A percentile compares a stretch with the other conserved stretches of the same genome.
These are phyloP conservation scores for Stephania japonica DNA, from an alignment of 164 flowering plant species.

Conservation along the genomic window DNA sequence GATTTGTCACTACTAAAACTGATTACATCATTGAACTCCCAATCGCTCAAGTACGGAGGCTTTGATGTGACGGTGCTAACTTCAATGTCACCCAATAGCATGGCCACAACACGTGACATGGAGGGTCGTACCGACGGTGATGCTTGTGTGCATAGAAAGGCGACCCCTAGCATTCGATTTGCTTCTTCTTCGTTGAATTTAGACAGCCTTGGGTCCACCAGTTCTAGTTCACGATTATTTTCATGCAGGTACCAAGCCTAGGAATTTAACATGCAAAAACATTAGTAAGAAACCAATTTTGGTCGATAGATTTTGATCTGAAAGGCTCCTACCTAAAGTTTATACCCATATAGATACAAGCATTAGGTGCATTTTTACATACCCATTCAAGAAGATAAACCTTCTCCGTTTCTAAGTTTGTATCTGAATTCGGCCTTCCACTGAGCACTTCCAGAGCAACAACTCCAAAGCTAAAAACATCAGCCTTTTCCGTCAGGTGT, in stretches of 20 bases:
- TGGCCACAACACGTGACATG: constrained; percentile 60
- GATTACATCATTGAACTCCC: constrained; percentile 5
- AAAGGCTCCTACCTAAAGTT: neutral
- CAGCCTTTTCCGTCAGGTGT: constrained; percentile 29
- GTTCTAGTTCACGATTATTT: constrained; percentile 11
- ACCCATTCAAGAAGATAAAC: constrained; percentile 32
- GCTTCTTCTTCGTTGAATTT: constrained; percentile 38
- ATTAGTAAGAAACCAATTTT: neutral
- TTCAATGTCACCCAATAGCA: constrained; percentile 58
- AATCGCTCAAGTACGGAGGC: constrained; percentile 23
- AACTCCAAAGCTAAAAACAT: constrained; percentile 29
- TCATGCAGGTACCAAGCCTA: constrained; percentile 23
- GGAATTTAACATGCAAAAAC: neutral
- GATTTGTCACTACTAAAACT: constrained; percentile 17
- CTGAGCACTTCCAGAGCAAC: constrained; percentile 25
- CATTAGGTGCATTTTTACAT: constrained; percentile 1
- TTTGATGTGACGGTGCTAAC: constrained; percentile 34
- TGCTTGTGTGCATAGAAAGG: constrained; percentile 60
- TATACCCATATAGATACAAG: no score
- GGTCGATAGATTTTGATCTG: neutral
- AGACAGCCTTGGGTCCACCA: constrained; percentile 21
- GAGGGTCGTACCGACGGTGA: constrained; percentile 49
- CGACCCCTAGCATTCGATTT: constrained; percentile 32
- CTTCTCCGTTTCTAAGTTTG: constrained; percentile 16
- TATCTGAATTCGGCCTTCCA: constrained; percentile 26